Base-by-base conservation (phyloP, 208 protist genomes). In the Crithidia bombi region DNA sequence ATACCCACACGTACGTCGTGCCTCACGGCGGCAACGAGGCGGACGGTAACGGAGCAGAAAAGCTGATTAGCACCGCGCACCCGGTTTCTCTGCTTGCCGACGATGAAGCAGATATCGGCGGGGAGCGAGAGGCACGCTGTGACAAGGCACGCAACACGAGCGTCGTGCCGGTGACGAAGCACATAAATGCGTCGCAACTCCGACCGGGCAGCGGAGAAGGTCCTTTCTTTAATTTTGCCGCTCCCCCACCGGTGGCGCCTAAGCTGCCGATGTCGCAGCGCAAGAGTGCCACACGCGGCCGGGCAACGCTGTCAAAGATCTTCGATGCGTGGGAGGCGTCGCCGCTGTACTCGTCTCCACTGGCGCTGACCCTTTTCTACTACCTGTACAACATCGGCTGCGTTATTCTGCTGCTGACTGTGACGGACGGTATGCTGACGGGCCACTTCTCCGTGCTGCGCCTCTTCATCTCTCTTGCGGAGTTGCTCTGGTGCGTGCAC, bases 331-430 rank as follows among this genome's bases (percentile, higher is more conserved):
- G 73, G 66, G 66, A 69, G 73, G 65, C 73, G 10, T 75, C 82
- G 19, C 69, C 78, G 36, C 69, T 85, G 17, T 83, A 83, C 61
- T 73, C 64, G 39, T 85, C 77, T 9, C 79, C 86, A 5, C 56
- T 88, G 5, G 69, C 77, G 3, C 50, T 91, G 26, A 58, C 74
- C n/a, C 21, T 79, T 15, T 90, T 79, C 43, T 92, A 88, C 65
- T 82, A 81, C 51, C 54, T 89, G 49, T 87, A 85, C 65, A 55
- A 57, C 38, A 61, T 76, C 33, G 63, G 64, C 50, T 65, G 71
- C 59, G 49, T 65, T 14, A 47, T 85, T 7, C 62, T 88, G 52
- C 72, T 88, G 33, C 46, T 81, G 32, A 71, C 75, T 12, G 74
- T 63, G 55, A 82, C 82, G 41, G 71, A 73, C 26, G 82, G 82